Evolutionary conservation across 2,329 filamentous ascomycete species (phyloP).

Genomic region (Alternaria brassicicola): DNA sequence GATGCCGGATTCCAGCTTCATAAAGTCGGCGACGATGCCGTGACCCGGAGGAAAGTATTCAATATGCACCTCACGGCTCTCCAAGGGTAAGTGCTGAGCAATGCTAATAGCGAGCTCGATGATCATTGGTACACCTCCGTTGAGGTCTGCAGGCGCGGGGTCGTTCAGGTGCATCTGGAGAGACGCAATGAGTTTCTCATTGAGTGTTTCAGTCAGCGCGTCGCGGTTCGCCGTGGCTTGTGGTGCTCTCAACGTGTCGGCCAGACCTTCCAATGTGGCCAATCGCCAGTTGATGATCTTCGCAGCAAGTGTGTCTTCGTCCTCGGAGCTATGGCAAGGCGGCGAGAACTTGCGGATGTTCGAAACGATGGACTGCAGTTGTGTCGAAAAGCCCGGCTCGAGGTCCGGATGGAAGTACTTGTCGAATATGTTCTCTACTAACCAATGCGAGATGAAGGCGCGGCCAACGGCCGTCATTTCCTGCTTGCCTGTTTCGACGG

Average conservation of each 20-base stretch:
- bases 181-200: conserved; percentile 70
- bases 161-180: conserved; percentile 77
- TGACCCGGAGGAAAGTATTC: conserved; percentile 83
- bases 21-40: conserved; percentile 70
- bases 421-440: conserved; percentile 90
- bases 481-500: conserved; percentile 84
- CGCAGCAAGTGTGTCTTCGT: conserved; percentile 83
- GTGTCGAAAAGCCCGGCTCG: conserved; percentile 74
- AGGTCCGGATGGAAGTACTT: conserved; percentile 91
- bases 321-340: conserved; percentile 77
- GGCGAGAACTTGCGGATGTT: conserved; percentile 83
- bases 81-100: conserved; percentile 82
- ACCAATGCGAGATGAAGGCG: conserved; percentile 85
- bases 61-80: conserved; percentile 88
- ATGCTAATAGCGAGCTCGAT: conserved; percentile 88
- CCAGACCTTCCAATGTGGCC: conserved; percentile 89
- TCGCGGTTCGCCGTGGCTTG: conserved; percentile 70
- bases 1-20: conserved; percentile 77
- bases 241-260: conserved; percentile 69
- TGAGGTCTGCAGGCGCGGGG: conserved; percentile 79
- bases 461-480: conserved; percentile 97
- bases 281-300: conserved; percentile 94
- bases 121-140: conserved; percentile 89
- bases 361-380: conserved; percentile 84
- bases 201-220: conserved; percentile 63